A percentile compares a stretch with the other conserved stretches of the same genome.
phyloP scores from a whole-genome alignment of 441 rosid genomes.

The Cnidoscolus chayamansa region DNA sequence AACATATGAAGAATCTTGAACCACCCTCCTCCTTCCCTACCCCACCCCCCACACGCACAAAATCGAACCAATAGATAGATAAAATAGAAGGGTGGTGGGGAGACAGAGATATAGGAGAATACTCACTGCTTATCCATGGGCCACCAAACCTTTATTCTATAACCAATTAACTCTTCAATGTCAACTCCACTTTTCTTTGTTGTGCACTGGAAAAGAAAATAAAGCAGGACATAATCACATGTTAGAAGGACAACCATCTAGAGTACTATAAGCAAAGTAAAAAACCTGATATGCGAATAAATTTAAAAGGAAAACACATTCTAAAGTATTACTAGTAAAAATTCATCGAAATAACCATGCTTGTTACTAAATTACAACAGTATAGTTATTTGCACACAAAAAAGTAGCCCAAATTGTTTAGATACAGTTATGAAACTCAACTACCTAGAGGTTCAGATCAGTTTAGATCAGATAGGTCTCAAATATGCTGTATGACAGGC shows the following conservation, averaged over 20 bases:
- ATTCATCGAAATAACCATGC: not conserved
- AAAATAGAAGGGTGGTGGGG: not conserved
- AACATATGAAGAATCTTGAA: not conserved
- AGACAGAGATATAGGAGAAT: not conserved
- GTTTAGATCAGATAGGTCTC: not conserved
- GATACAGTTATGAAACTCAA: not conserved
- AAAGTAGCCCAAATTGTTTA: not conserved
- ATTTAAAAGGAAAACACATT: not conserved
- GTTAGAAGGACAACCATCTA: not conserved
- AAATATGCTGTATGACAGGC: not conserved
- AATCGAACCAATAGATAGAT: not conserved
- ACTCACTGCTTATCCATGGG: constrained; percentile 98
- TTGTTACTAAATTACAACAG: not conserved
- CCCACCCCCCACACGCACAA: not conserved
- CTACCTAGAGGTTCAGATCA: not conserved
- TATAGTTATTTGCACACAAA: not conserved
- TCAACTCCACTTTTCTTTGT: constrained; percentile 47
- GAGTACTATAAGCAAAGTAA: not conserved
- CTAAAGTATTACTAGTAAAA: not conserved
- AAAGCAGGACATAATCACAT: constrained; percentile 27
- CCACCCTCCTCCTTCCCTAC: not conserved
- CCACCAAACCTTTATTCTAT: constrained; percentile 97
- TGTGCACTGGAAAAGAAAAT: constrained; percentile 54
- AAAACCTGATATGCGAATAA: constrained; percentile 6
- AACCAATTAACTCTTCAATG: constrained; percentile 77